Evolutionary conservation across 495 filamentous ascomycete genomes (phyloP).

Genomic region (Schizothecium vesticola): DNA sequence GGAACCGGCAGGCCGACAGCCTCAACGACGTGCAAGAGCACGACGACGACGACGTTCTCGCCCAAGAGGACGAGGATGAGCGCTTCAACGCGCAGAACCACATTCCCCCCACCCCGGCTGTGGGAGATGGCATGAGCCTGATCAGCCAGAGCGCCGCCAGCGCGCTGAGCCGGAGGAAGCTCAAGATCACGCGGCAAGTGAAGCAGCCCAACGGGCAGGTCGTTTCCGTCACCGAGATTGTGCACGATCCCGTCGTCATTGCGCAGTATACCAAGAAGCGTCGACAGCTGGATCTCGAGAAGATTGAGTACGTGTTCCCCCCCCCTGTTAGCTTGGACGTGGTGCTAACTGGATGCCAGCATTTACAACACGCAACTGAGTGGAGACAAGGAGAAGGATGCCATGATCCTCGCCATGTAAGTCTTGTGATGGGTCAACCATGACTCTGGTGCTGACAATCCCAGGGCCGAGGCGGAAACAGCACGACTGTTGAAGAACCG

Average conservation of each 20-base stretch:
- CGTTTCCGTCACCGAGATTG: slow-evolving; percentile 53
- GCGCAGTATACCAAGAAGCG: slow-evolving; percentile 53
- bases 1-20: slow-evolving; percentile 77
- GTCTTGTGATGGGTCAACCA: not conserved
- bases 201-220: slow-evolving; percentile 58
- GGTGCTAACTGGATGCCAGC: slow-evolving; percentile 23
- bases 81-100: slow-evolving; percentile 49
- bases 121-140: slow-evolving; percentile 71
- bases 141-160: slow-evolving; percentile 72
- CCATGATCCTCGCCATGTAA: slow-evolving; percentile 30
- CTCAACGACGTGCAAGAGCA: slow-evolving; percentile 53
- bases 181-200: slow-evolving; percentile 68
- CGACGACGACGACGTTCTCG: slow-evolving; percentile 62
- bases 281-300: slow-evolving; percentile 54
- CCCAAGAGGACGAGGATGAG: slow-evolving; percentile 51
- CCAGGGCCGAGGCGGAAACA: slow-evolving; percentile 68
- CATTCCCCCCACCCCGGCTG: slow-evolving; percentile 32
- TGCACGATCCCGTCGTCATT: slow-evolving; percentile 71
- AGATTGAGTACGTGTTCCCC: slow-evolving; percentile 54
- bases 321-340: not conserved
- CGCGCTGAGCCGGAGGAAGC: slow-evolving; percentile 59
- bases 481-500: slow-evolving; percentile 81
- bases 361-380: slow-evolving; percentile 56
- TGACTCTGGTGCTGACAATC: slow-evolving; percentile 3
- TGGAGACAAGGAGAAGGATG: slow-evolving; percentile 61